Percentiles rank a stretch among this genome's conserved stretches.
Evolutionary conservation across 768 basidiomycete genomes (phyloP).

Genomic region (Tricholoma bakamatsutake): DNA sequence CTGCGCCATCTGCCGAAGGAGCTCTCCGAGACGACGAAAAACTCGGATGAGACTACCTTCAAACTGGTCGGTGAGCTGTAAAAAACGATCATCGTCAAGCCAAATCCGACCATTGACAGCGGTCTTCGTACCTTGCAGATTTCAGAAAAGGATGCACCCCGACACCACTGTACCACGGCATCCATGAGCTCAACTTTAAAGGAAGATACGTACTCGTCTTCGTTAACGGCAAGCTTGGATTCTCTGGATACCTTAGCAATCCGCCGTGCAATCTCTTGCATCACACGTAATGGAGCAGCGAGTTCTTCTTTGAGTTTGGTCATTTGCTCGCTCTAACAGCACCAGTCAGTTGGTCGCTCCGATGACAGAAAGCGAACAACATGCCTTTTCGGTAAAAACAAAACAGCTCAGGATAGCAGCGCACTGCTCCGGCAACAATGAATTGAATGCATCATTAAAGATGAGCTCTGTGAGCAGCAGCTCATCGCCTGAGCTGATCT

Average conservation of each 20-base stretch:
- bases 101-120: neutral
- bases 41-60: constrained; percentile 96
- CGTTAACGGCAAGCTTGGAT: constrained; percentile 81
- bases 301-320: constrained; percentile 91
- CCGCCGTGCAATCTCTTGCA: constrained; percentile 92
- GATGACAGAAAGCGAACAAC: neutral
- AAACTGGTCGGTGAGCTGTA: constrained; percentile 92
- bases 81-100: neutral
- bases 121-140: constrained; percentile 76
- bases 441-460: constrained; percentile 95
- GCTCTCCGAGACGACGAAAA: constrained; percentile 89
- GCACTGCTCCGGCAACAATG: constrained; percentile 84
- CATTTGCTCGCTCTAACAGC: constrained; percentile 69
- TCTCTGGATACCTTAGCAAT: constrained; percentile 98
- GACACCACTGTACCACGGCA: constrained; percentile 94
- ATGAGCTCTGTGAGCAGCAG: constrained; percentile 93
- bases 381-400: constrained; percentile 93
- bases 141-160: constrained; percentile 93
- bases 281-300: constrained; percentile 83
- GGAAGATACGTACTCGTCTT: constrained; percentile 91
- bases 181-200: constrained; percentile 99
- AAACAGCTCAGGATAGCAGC: constrained; percentile 96
- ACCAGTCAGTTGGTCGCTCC: neutral
- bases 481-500: constrained; percentile 97
- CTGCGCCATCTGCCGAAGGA: constrained; percentile 92